Percentiles rank a stretch among this genome's conserved stretches.
These are phyloP conservation scores for Lagenaria siceraria DNA, from an alignment of 306 rosid genomes.

Conservation along the genomic window DNA sequence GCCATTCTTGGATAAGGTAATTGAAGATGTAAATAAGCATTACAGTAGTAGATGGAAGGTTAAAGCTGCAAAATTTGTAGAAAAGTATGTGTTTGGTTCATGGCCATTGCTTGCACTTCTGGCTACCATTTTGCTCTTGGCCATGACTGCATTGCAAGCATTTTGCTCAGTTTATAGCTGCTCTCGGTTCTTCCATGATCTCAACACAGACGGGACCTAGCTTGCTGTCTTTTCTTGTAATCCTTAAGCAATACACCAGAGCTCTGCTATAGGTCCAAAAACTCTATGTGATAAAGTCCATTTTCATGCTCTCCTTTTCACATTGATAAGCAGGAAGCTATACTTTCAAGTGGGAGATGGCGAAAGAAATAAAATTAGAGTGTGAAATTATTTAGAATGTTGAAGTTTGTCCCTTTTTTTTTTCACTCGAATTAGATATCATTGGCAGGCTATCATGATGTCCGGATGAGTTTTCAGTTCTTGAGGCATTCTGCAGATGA, in stretches of 20 bases:
- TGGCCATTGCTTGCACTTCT: slow-evolving; percentile 51
- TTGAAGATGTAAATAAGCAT: slow-evolving; percentile 66
- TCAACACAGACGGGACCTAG: neutral
- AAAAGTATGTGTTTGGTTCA: slow-evolving; percentile 39
- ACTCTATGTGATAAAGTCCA: neutral
- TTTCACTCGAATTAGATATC: neutral
- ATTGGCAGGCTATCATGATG: neutral
- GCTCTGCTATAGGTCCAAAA: neutral
- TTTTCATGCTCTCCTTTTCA: neutral
- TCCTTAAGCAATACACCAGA: too few species aligned
- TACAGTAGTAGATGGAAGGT: slow-evolving; percentile 48
- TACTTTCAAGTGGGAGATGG: neutral
- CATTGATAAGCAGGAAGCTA: neutral
- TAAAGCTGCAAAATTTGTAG: slow-evolving; percentile 28
- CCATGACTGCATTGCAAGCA: slow-evolving; percentile 19
- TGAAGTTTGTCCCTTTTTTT: neutral
- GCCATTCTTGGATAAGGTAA: slow-evolving; percentile 45
- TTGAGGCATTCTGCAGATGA: neutral
- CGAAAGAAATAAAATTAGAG: neutral
- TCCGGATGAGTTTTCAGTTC: neutral
- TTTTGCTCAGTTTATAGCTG: slow-evolving; percentile 9
- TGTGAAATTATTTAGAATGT: neutral
- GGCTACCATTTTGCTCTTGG: slow-evolving; percentile 39
- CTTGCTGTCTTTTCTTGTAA: neutral
- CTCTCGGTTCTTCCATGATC: neutral